phyloP scores from a whole-genome alignment of 2,329 filamentous ascomycete species.

The Aschersonia sp. region DNA sequence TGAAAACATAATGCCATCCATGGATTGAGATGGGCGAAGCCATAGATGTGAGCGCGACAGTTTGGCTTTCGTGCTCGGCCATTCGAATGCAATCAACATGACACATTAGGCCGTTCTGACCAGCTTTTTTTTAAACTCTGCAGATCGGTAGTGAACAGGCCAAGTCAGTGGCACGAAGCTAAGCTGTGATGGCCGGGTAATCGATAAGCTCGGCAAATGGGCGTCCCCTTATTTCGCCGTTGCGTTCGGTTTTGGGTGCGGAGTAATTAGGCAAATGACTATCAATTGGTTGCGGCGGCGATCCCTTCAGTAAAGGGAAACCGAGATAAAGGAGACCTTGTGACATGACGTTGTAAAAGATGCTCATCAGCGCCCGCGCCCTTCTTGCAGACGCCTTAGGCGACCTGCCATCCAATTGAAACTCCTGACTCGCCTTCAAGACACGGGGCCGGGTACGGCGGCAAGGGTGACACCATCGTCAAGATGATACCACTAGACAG shows the following conservation, averaged over 20 bases:
- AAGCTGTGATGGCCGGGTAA: background rate
- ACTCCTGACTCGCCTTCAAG: background rate
- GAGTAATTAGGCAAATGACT: background rate
- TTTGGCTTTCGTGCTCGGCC: too few species aligned
- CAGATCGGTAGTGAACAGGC: background rate
- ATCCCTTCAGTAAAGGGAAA: background rate
- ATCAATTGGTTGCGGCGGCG: background rate
- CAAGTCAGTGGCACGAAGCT: background rate
- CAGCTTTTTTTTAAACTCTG: background rate
- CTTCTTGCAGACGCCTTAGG: too few species aligned
- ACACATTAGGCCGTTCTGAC: background rate
- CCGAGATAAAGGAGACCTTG: background rate
- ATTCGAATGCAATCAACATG: background rate
- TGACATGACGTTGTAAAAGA: background rate
- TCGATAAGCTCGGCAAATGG: background rate
- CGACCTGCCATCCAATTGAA: background rate
- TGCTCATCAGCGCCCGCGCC: too few species aligned
- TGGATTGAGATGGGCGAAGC: too few species aligned
- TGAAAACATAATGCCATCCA: too few species aligned
- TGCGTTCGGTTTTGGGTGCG: too few species aligned
- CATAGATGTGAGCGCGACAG: too few species aligned
- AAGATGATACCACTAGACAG: background rate
- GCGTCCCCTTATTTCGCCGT: background rate
- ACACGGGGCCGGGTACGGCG: background rate
- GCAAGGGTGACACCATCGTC: background rate